phyloP scores from a whole-genome alignment of 139 green algal species.

The Bryopsis sp. region DNA sequence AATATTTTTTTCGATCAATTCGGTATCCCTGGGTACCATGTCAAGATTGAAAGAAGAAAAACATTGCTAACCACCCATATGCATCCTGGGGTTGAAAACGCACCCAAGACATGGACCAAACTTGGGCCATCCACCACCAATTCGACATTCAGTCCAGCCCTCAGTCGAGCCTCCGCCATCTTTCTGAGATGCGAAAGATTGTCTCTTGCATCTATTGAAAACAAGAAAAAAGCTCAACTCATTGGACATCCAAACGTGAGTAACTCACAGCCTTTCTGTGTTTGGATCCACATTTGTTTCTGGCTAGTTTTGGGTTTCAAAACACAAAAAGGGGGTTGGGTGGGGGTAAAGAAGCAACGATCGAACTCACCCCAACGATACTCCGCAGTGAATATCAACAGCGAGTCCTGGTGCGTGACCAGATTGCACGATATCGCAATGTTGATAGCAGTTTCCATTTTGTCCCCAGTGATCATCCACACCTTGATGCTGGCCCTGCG shows the following conservation, averaged over 20 bases:
- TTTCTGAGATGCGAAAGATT: constrained; percentile 14
- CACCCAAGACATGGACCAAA: constrained; percentile 42
- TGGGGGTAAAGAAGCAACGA: no score
- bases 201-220: no score
- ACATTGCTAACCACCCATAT: no score
- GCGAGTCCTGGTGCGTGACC: constrained; percentile 37
- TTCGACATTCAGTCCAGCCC: constrained; percentile 27
- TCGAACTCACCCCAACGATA: no score
- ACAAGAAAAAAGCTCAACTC: no score
- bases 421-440: constrained; percentile 64
- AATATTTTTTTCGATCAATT: no score
- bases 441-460: constrained; percentile 74
- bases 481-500: constrained; percentile 65
- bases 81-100: not conserved
- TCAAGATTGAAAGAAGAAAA: no score
- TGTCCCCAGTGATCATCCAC: constrained; percentile 76
- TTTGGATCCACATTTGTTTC: not conserved
- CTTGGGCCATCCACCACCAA: constrained; percentile 60
- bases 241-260: no score
- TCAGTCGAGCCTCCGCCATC: constrained; percentile 3
- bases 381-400: constrained; percentile 52
- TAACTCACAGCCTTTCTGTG: not conserved
- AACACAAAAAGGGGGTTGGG: no score
- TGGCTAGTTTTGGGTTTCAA: no score
- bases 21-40: no score